These are phyloP conservation scores for Geotrichum histeridarum DNA, from an alignment of 1,139 yeast genomes.

Conservation along the genomic window DNA sequence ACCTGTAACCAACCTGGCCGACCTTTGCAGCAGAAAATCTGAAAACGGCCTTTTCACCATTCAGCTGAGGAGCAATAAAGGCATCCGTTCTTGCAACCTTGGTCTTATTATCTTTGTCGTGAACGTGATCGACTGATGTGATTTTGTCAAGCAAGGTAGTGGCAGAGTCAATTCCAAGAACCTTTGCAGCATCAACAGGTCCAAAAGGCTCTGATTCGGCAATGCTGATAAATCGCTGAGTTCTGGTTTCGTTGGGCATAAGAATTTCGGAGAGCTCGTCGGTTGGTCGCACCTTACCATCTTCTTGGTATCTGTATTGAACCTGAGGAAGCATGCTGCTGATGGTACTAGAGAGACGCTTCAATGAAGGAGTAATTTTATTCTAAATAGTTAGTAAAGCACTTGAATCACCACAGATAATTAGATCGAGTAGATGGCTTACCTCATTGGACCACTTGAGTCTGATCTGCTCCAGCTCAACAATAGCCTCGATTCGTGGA, in stretches of 20 bases:
- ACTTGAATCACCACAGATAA: constrained; percentile 31
- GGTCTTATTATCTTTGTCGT: constrained; percentile 26
- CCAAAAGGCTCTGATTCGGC: constrained; percentile 97
- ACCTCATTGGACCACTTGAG: constrained; percentile 55
- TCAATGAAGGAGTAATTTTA: constrained; percentile 41
- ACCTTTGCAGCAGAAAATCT: constrained; percentile 71
- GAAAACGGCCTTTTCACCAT: constrained; percentile 51
- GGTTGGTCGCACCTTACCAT: constrained; percentile 22
- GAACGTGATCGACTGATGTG: constrained; percentile 51
- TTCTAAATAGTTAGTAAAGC: constrained; percentile 19
- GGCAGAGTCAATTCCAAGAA: constrained; percentile 81
- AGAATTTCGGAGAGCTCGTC: constrained; percentile 76
- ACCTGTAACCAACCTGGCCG: constrained; percentile 84
- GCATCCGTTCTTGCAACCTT: constrained; percentile 34
- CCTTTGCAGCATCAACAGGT: constrained; percentile 90
- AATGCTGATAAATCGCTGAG: constrained; percentile 79
- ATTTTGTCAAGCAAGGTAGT: constrained; percentile 63
- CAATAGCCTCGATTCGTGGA: constrained; percentile 80
- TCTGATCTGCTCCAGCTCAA: constrained; percentile 63
- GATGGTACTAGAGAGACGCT: constrained; percentile 55
- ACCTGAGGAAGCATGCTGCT: constrained; percentile 68
- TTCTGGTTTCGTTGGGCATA: constrained; percentile 75
- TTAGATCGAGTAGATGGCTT: constrained; percentile 47
- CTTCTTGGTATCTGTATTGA: constrained; percentile 1
- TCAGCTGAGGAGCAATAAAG: constrained; percentile 30